These are phyloP conservation scores for Scedosporium boydii DNA, from an alignment of 2,329 filamentous ascomycete species.

Conservation along the genomic window DNA sequence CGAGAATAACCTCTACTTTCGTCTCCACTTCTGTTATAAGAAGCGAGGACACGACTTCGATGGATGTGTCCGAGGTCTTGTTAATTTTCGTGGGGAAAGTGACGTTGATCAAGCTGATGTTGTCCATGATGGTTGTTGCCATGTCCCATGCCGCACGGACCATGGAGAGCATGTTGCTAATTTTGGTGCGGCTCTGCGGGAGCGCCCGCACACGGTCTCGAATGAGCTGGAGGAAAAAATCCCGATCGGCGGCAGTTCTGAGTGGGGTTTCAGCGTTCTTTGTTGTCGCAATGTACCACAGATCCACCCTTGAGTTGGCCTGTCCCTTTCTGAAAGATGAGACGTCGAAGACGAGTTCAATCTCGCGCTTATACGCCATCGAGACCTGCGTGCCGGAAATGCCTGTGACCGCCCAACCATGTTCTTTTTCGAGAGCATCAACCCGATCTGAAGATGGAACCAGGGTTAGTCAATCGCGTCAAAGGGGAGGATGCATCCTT, in stretches of 20 bases:
- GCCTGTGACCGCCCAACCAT: slow-evolving; percentile 65
- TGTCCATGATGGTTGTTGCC: slow-evolving; percentile 47
- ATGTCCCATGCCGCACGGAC: slow-evolving; percentile 59
- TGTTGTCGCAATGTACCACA: slow-evolving; percentile 59
- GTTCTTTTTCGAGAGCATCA: slow-evolving; percentile 51
- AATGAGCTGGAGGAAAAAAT: slow-evolving; percentile 67
- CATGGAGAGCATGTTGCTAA: slow-evolving; percentile 47
- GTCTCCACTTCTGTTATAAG: slow-evolving; percentile 57
- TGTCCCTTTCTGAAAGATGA: slow-evolving; percentile 43
- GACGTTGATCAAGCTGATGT: slow-evolving; percentile 52
- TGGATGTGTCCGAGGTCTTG: slow-evolving; percentile 54
- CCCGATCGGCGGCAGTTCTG: slow-evolving; percentile 54
- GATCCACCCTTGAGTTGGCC: slow-evolving; percentile 49
- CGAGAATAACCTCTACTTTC: slow-evolving; percentile 55
- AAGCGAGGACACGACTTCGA: slow-evolving; percentile 52
- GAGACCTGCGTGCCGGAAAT: slow-evolving; percentile 55
- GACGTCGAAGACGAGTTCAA: slow-evolving; percentile 65
- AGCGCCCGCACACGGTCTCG: slow-evolving; percentile 57
- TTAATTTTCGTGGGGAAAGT: slow-evolving; percentile 55
- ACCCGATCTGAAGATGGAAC: slow-evolving; percentile 45
- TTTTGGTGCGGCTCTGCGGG: slow-evolving; percentile 44
- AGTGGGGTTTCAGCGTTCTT: slow-evolving; percentile 41
- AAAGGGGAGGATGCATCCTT: background rate
- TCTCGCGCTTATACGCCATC: slow-evolving; percentile 62
- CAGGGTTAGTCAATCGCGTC: slow-evolving; percentile 21